Evolutionary conservation across 768 basidiomycete genomes (phyloP), one percentile per base, ranked within the genome.

Genomic region (Polyporus arcularius): DNA sequence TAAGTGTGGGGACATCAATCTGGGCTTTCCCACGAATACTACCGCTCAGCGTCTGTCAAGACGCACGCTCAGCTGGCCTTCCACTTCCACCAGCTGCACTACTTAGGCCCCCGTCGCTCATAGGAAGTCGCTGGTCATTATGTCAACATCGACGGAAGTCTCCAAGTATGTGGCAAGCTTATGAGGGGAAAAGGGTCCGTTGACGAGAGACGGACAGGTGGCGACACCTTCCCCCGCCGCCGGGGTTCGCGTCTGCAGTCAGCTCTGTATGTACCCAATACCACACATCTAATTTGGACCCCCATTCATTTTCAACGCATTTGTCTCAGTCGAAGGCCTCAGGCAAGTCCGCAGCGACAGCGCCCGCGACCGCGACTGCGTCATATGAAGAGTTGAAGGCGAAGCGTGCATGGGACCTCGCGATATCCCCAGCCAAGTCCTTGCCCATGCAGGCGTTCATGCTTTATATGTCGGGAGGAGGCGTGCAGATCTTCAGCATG

Each of bases 401-500:
- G 64, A 87, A 83, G 68, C 86, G 91, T 30, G 93, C 93, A 45
- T 92, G 93, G 90, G 92, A 94, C 63, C 79, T 92, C 43, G 93
- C 93, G 41, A 82, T 88, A 51, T 78, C 84, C 4, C 95, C 95
- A 1, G 92, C 91, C 38, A 97, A 98, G 74, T 86, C 87, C 14
- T 81, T 98, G 30, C 95, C 95, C 4, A 97, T 97, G 96, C 94
- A 98, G 70, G 94, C 89, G 4, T 90, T 98, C 77, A 98, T 98
- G 96, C 81, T 98, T 38, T 98, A 98, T 83, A 96, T 98, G 91
- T 96, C 94, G 21, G 96, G 96, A 39, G 89, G 93, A 12, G 93
- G 94, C 52, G 90, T 98, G 14, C 96, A 98, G 74, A 89, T 98
- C 45, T 97, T 98, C 74, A 96, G 94, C 75, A 93, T 98, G 80